Base-by-base conservation (phyloP, 2,329 filamentous ascomycete species). In the Pseudocercospora crystallina region DNA sequence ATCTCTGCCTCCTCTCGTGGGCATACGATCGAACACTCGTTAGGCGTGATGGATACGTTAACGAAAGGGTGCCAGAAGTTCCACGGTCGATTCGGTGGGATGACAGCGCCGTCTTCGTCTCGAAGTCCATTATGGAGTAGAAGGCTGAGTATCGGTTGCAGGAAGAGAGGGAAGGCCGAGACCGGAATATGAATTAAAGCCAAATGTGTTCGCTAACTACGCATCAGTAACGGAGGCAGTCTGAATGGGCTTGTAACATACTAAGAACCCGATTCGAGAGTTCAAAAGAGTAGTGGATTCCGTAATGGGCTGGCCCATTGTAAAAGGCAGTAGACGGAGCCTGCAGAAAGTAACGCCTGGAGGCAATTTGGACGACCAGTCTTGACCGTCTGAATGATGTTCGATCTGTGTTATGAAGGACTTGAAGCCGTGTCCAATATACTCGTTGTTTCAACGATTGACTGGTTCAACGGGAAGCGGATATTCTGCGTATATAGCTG, bases 11-110 rank as follows among this genome's bases (percentile, higher is more conserved):
- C 86, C 36, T 81, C 78, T 52, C 83, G 82, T 56, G 92, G 87
- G 67, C 92, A 97, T 47, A 95, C 90, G 45, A 99, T 81, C 3
- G 90, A 96, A 73, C 90, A 95, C 71, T 96, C 94, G 48, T 95
- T 82, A 0, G 90, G 89, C 0, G 91, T 97, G 64, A 97, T 81
- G 56, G 89, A 95, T 61, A 99, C 84, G 70, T 97, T 97, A 68
- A 96, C 80, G 70, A 99, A 97, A 38, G 84, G 84, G 71, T 94
- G 87, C 65, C 76, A 76, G 56, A 69, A 75, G 12, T 72, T 73
- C 78, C 73, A 77, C 12, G 69, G 66, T 48, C 66, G 70, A 17
- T 64, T 65, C 11, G 62, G 58, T 51, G 65, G 48, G 10, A 65
- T 62, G 31, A 70, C 65, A 8, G 70, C 57, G 39, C 71, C 71